Percentiles rank a stretch among this genome's conserved stretches.
phyloP scores from a whole-genome alignment of 768 basidiomycete genomes.

The Panellus pusillus region DNA sequence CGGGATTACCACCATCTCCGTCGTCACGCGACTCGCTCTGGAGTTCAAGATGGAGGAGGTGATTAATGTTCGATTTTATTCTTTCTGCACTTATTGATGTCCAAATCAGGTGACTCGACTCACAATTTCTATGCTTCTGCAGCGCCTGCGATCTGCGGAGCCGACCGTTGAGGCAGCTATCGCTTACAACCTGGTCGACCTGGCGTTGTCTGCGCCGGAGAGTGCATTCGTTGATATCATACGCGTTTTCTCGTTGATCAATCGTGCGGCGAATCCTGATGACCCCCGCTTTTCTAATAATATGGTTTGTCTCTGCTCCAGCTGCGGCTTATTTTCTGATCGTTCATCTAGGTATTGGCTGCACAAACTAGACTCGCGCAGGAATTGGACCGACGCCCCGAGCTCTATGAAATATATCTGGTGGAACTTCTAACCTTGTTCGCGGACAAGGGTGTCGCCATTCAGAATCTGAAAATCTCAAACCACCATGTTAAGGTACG shows the following conservation, averaged over 20 bases:
- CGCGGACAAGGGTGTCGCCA: constrained; percentile 86
- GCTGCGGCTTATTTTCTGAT: not conserved
- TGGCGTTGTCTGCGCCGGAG: constrained; percentile 78
- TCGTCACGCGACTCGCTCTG: constrained; percentile 83
- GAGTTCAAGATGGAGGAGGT: constrained; percentile 89
- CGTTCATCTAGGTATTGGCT: constrained; percentile 63
- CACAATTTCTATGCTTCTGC: constrained; percentile 90
- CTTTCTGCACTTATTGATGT: not conserved
- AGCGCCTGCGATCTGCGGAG: constrained; percentile 82
- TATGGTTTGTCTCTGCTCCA: constrained; percentile 51
- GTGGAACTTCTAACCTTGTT: constrained; percentile 85
- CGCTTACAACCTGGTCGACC: constrained; percentile 86
- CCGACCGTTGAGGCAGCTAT: constrained; percentile 89
- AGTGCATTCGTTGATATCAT: constrained; percentile 82
- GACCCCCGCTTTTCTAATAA: constrained; percentile 89
- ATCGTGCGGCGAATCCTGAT: constrained; percentile 83
- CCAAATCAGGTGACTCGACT: constrained; percentile 69
- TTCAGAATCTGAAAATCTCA: constrained; percentile 75
- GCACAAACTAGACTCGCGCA: constrained; percentile 89
- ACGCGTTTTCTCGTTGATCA: constrained; percentile 79
- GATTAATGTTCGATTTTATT: not conserved
- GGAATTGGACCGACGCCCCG: constrained; percentile 70
- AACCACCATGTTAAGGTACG: constrained; percentile 67
- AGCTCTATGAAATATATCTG: constrained; percentile 78
- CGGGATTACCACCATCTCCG: constrained; percentile 88